These are phyloP conservation scores for Solanum arcanum DNA, from an alignment of 257 asterid genomes.

Conservation along the genomic window DNA sequence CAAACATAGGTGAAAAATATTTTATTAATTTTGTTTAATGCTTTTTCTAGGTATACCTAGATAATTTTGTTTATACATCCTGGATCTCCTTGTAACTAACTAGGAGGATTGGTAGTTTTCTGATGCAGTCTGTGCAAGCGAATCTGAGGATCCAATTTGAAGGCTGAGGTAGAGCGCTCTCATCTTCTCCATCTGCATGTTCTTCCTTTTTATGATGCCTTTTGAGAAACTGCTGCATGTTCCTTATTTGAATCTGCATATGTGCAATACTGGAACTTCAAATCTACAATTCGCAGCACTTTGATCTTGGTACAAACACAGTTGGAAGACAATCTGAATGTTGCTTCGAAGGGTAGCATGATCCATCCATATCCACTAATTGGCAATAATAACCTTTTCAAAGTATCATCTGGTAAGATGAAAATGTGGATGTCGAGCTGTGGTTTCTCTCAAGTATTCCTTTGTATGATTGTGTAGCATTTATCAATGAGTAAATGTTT, in stretches of 20 bases:
- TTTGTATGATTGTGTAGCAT: background rate
- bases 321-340: background rate
- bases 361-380: background rate
- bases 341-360: background rate
- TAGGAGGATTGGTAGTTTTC: background rate
- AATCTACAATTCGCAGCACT: background rate
- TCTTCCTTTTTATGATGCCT: background rate
- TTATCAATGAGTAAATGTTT: background rate
- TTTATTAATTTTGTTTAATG: background rate
- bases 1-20: background rate
- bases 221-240: background rate
- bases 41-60: background rate
- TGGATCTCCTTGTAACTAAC: background rate
- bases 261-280: background rate
- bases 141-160: background rate
- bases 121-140: background rate
- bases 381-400: background rate
- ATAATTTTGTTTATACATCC: background rate
- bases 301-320: background rate
- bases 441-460: background rate
- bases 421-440: background rate
- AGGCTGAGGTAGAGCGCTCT: background rate
- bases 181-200: background rate
- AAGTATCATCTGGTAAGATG: background rate
- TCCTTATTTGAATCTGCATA: background rate